Evolutionary conservation across 176 grass and related monocot species (phyloP), one percentile per base, ranked within the genome.

Genomic region (Echinochloa phyllopogon): DNA sequence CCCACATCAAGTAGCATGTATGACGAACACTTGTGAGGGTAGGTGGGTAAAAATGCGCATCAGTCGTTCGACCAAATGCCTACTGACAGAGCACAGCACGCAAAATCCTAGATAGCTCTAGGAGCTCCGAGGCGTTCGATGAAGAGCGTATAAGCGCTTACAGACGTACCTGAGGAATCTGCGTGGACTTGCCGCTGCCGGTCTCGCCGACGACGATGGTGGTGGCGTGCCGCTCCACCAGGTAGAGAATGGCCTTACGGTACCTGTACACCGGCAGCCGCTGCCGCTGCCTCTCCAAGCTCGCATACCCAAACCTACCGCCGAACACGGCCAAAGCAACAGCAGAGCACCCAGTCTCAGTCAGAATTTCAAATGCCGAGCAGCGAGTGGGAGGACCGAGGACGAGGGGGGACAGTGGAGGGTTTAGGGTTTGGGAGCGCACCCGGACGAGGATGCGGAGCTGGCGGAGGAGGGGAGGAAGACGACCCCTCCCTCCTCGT

Each of bases 171-270:
- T 95, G 96, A 37, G 93, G 96, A 50, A 95, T 98, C 86, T 98
- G 96, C 4, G 96, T 94, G 36, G 96, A 94, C 79, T 98, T 98
- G 62, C 96, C 96, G 67, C 96, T 94, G 20, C 93, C 93, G 2
- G 93, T 95, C 91, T 98, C 96, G 4, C 96, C 93, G 53, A 98
- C 93, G 76, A 98, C 75, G 53, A 98, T 95, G 63, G 96, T 90
- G 12, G 93, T 95, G 69, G 85, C 87, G 59, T 94, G 93, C 62
- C 89, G 84, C 89, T 98, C 91, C 60, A 98, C 96, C 81, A 98
- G 80, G 81, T 92, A 95, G 73, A 98, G 91, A 64, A 98, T 91
- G 60, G 93, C 93, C 42, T 83, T 87, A 38, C 96, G 93, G 88
- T 92, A 94, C 88, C 76, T 98, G 87, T 94, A 98, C 69, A 98